A percentile compares a stretch with the other conserved stretches of the same genome.
phyloP scores from a whole-genome alignment of 2,329 filamentous ascomycete genomes.

The Aspergillus sp. region DNA sequence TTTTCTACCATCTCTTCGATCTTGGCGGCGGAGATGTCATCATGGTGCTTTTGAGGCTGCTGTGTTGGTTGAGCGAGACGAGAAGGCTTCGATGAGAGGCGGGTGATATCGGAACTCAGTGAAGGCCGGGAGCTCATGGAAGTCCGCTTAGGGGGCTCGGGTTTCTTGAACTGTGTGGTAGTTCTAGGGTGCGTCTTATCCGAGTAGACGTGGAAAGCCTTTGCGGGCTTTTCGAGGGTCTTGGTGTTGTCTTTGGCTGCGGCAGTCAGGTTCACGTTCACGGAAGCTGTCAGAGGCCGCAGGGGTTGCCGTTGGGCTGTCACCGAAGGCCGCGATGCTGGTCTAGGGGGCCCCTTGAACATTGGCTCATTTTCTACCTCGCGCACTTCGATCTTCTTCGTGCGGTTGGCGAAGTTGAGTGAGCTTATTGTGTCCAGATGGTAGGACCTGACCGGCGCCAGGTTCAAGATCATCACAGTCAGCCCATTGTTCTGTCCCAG shows the following conservation, averaged over 20 bases:
- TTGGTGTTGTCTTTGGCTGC: constrained; percentile 55
- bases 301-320: constrained; percentile 71
- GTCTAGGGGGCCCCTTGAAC: constrained; percentile 71
- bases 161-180: constrained; percentile 39
- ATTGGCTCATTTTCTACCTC: constrained; percentile 96
- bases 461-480: constrained; percentile 94
- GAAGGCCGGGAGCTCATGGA: constrained; percentile 40
- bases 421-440: constrained; percentile 93
- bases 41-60: constrained; percentile 42
- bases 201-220: constrained; percentile 83
- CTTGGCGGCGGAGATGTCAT: constrained; percentile 66
- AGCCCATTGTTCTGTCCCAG: constrained; percentile 93
- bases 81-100: constrained; percentile 54
- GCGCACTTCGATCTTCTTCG: constrained; percentile 92
- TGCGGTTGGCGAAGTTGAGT: constrained; percentile 89
- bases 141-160: constrained; percentile 49
- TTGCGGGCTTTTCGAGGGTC: constrained; percentile 70
- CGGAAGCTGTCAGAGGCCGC: constrained; percentile 71
- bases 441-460: constrained; percentile 87
- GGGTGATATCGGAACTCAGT: constrained; percentile 37
- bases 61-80: constrained; percentile 32
- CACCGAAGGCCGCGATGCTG: constrained; percentile 43
- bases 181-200: constrained; percentile 61
- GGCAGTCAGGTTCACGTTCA: constrained; percentile 69
- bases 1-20: constrained; percentile 92